Evolutionary conservation across 169 alveolate genomes (phyloP), one percentile per base, ranked within the genome.

Genomic region (Plasmodium falciparum): DNA sequence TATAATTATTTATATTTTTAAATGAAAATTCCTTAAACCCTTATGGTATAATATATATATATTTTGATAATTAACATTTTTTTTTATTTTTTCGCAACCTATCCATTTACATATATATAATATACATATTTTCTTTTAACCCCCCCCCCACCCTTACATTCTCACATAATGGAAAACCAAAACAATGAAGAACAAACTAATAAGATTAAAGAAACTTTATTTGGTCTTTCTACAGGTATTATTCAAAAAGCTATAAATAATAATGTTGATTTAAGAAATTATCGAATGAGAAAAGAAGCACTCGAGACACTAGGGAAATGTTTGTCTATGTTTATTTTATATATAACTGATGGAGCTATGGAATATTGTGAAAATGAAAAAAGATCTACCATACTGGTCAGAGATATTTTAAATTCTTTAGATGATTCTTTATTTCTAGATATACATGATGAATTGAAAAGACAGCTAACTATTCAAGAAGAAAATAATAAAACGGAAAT

Each of bases 321-420:
- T 15, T 65, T 78, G 69, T 78, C 89, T 43, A 52, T 78, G 69
- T 78, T 78, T 61, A 78, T 78, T 66, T 66, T 78, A 22, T 78
- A 78, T 61, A 63, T 78, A 66, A 78, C 89, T 65, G 89, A 78
- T n/a, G 89, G 78, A 43, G 89, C 89, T 15, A 17, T 78, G 15
- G 89, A 78, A 66, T 76, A 78, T 66, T 63, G 78, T 43, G 89
- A 63, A 78, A 58, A 49, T 78, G 89, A 78, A 49, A 78, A 66
- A 71, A 63, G 78, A 66, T 65, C 50, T 13, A 65, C 89, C 15
- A 63, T 78, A 50, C 39, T 52, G 39, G 76, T 65, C 54, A 54
- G 76, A 4, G 89, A 78, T 22, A 78, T 78, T 78, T 78, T 78
- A 50, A 63, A 66, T 39, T 63, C 89, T 45, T 45, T 78, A 63